These are phyloP conservation scores for Penicillium sp. DNA, from an alignment of 2,329 filamentous ascomycete genomes.

Conservation along the genomic window DNA sequence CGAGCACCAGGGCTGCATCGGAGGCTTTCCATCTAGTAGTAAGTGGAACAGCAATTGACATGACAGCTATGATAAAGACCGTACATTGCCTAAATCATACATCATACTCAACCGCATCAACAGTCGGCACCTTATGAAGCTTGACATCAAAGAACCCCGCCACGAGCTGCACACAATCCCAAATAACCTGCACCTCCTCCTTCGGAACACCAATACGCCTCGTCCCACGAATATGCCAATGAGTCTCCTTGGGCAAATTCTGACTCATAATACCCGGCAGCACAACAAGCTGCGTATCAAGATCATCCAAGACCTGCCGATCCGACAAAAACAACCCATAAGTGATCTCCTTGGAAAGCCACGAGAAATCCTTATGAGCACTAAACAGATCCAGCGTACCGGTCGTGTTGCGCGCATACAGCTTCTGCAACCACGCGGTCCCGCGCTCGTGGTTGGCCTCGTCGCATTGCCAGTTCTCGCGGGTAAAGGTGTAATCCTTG, in stretches of 20 bases:
- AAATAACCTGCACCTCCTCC: constrained; percentile 41
- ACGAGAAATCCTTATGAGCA: constrained; percentile 54
- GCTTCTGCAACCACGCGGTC: constrained; percentile 53
- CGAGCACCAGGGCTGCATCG: no score
- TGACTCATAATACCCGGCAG: constrained; percentile 46
- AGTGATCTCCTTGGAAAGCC: constrained; percentile 68
- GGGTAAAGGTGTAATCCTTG: constrained; percentile 53
- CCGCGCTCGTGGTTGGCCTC: constrained; percentile 53
- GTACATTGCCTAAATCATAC: constrained; percentile 16
- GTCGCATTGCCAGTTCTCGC: constrained; percentile 58
- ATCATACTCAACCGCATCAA: constrained; percentile 33
- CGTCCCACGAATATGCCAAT: constrained; percentile 47
- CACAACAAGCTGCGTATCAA: constrained; percentile 47
- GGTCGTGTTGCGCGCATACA: constrained; percentile 52
- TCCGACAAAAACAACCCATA: constrained; percentile 58
- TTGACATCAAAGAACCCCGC: constrained; percentile 28
- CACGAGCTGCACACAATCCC: constrained; percentile 32
- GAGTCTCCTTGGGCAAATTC: constrained; percentile 40
- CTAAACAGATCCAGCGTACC: constrained; percentile 33
- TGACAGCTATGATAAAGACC: background rate
- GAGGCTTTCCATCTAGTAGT: background rate
- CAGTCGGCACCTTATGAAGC: constrained; percentile 32
- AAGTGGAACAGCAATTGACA: no score
- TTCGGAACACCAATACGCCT: constrained; percentile 39
- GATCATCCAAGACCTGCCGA: constrained; percentile 38